phyloP scores from a whole-genome alignment of 768 basidiomycete species.

The Boletus coccyginus region DNA sequence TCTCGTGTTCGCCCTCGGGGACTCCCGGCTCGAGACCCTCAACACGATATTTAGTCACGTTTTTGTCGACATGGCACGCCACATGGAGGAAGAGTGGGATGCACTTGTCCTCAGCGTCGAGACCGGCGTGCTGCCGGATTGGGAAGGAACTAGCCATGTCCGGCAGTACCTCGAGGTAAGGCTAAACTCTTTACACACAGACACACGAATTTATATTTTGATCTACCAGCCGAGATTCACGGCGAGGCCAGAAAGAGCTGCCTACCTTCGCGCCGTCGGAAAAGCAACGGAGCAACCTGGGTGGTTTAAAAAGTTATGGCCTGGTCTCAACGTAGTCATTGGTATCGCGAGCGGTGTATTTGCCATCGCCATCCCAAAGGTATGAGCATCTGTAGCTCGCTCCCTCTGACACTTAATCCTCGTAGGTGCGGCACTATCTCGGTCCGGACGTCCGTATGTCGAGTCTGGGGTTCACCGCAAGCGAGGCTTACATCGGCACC shows the following conservation, averaged over 20 bases:
- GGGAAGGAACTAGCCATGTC: slow-evolving; percentile 17
- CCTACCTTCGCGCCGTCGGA: slow-evolving; percentile 14
- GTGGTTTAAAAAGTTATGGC: slow-evolving; percentile 18
- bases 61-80: slow-evolving; percentile 21
- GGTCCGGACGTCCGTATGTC: slow-evolving; percentile 12
- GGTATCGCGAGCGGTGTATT: slow-evolving; percentile 19
- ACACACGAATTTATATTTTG: not conserved
- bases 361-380: slow-evolving; percentile 13
- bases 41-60: slow-evolving; percentile 14
- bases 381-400: not conserved
- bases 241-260: slow-evolving; percentile 13
- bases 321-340: slow-evolving; percentile 13
- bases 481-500: slow-evolving; percentile 16
- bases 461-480: slow-evolving; percentile 16
- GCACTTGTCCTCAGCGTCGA: slow-evolving; percentile 10
- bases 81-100: slow-evolving; percentile 23
- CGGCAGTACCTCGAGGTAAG: slow-evolving; percentile 16
- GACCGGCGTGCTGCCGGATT: slow-evolving; percentile 16
- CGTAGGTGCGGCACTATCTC: slow-evolving; percentile 13
- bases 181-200: no score
- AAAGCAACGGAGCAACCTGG: slow-evolving; percentile 8
- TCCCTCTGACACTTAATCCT: not conserved
- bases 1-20: slow-evolving; percentile 20
- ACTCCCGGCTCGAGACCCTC: slow-evolving; percentile 15
- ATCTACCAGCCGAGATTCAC: slow-evolving; percentile 12